These are phyloP conservation scores for Globisporangium orthogonon DNA, from an alignment of 352 stramenopile species.

Conservation along the genomic window DNA sequence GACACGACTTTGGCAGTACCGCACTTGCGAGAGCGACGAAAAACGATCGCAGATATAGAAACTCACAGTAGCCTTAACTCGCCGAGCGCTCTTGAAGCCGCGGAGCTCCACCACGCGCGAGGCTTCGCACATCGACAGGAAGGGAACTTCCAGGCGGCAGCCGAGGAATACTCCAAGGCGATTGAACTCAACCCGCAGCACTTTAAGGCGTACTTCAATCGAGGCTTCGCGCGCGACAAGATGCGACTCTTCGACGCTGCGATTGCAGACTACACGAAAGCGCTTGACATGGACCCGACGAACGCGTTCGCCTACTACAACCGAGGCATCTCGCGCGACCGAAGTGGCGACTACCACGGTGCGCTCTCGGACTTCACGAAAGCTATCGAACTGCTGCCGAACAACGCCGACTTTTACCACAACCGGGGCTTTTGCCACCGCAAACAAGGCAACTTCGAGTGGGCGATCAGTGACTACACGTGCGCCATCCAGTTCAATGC, in stretches of 20 bases:
- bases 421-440: constrained; percentile 82
- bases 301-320: constrained; percentile 85
- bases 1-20: neutral
- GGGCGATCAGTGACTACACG: constrained; percentile 76
- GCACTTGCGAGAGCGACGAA: constrained; percentile 8
- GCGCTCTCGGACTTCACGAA: constrained; percentile 77
- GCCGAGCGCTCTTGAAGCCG: constrained; percentile 14
- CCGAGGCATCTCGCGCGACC: constrained; percentile 77
- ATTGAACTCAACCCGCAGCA: constrained; percentile 67
- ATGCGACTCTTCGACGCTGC: constrained; percentile 65
- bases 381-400: constrained; percentile 70
- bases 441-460: constrained; percentile 73
- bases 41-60: constrained; percentile 26
- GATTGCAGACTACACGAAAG: constrained; percentile 71
- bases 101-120: constrained; percentile 47
- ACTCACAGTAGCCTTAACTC: neutral
- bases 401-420: constrained; percentile 79
- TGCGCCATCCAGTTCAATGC: constrained; percentile 60
- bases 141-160: constrained; percentile 73
- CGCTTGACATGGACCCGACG: constrained; percentile 53
- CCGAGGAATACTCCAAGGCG: constrained; percentile 71
- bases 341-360: constrained; percentile 75
- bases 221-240: constrained; percentile 84
- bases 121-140: constrained; percentile 76
- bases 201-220: constrained; percentile 89